phyloP scores from a whole-genome alignment of 805 yeast species.

The Kuraishia floccosa region DNA sequence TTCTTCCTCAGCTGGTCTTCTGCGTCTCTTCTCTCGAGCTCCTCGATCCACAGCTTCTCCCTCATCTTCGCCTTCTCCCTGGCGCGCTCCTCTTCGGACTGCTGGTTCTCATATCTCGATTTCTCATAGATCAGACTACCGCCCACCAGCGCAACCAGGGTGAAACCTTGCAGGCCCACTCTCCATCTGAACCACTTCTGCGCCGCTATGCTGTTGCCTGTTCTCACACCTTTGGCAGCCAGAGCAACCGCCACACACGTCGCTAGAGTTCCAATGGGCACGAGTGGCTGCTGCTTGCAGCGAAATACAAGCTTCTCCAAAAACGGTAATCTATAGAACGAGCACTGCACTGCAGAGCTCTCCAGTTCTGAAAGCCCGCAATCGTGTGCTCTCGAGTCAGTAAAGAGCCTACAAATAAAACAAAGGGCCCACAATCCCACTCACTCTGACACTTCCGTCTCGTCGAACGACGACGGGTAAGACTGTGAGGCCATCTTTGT shows the following conservation, averaged over 20 bases:
- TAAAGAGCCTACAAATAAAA: conserved; percentile 1
- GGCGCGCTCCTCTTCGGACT: conserved; percentile 51
- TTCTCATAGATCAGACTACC: conserved; percentile 66
- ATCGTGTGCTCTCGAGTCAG: too few relatives aligned
- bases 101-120: conserved; percentile 29
- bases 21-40: conserved; percentile 76
- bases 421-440: conserved; percentile 12
- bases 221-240: conserved; percentile 66
- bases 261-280: conserved; percentile 70
- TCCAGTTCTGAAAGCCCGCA: too few relatives aligned
- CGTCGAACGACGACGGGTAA: conserved; percentile 40
- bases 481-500: conserved; percentile 8
- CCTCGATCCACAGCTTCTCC: conserved; percentile 83
- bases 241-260: conserved; percentile 74
- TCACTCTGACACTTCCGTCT: conserved; percentile 22
- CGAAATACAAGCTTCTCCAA: conserved; percentile 47
- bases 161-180: conserved; percentile 77
- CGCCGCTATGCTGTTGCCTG: conserved; percentile 64
- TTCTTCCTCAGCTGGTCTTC: conserved; percentile 56
- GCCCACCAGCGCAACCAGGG: conserved; percentile 69
- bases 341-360: too few relatives aligned
- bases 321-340: conserved; percentile 29
- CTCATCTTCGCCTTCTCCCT: conserved; percentile 75
- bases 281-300: conserved; percentile 80
- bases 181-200: conserved; percentile 86